Evolutionary conservation across 2,329 filamentous ascomycete genomes (phyloP).

Genomic region (Apiospora aurea): DNA sequence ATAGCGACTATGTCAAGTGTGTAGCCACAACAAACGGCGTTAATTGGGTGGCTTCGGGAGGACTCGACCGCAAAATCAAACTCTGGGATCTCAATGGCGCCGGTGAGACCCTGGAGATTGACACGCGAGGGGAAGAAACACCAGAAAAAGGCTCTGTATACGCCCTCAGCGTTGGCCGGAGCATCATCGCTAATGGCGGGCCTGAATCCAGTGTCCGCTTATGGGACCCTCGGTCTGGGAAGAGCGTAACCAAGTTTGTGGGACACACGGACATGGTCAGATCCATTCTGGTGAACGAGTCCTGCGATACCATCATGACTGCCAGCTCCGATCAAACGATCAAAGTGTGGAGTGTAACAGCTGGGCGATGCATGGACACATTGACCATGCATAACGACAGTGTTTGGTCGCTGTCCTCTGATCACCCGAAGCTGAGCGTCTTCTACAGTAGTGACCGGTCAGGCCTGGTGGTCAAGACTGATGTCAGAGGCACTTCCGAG

Average conservation of each 20-base stretch:
- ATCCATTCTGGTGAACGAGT: slow-evolving; percentile 86
- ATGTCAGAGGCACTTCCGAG: slow-evolving; percentile 75
- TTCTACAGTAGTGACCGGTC: slow-evolving; percentile 97
- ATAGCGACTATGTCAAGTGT: slow-evolving; percentile 96
- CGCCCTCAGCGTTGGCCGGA: slow-evolving; percentile 80
- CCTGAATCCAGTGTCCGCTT: slow-evolving; percentile 92
- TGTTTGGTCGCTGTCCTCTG: slow-evolving; percentile 94
- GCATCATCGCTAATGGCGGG: slow-evolving; percentile 87
- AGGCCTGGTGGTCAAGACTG: slow-evolving; percentile 94
- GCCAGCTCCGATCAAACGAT: slow-evolving; percentile 96
- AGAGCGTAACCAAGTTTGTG: slow-evolving; percentile 93
- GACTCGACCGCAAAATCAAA: slow-evolving; percentile 88
- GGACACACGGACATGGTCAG: slow-evolving; percentile 96
- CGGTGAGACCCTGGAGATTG: slow-evolving; percentile 86
- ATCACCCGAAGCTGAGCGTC: slow-evolving; percentile 82
- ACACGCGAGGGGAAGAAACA: slow-evolving; percentile 82
- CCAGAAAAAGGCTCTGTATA: slow-evolving; percentile 95
- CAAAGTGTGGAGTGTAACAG: slow-evolving; percentile 97
- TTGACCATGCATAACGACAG: slow-evolving; percentile 99
- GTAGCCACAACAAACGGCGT: slow-evolving; percentile 76
- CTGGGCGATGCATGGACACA: slow-evolving; percentile 95
- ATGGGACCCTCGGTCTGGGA: slow-evolving; percentile 89
- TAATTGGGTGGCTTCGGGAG: slow-evolving; percentile 92
- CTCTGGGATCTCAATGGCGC: slow-evolving; percentile 92
- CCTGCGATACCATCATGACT: slow-evolving; percentile 90